phyloP scores from a whole-genome alignment of 1,284 basidiomycete species.

The Cutaneotrichosporon spelunceum region DNA sequence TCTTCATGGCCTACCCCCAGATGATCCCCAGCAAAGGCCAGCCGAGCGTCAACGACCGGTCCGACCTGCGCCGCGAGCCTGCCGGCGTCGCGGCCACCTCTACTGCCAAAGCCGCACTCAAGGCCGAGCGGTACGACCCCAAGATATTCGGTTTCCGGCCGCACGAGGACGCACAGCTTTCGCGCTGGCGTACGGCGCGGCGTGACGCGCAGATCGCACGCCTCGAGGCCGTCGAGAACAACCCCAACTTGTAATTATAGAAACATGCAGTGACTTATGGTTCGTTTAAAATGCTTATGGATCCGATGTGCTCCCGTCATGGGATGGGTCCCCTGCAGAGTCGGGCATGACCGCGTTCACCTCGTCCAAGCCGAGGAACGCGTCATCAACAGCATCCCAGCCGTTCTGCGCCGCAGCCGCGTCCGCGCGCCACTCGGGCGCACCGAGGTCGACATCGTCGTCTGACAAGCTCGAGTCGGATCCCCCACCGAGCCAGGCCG shows the following conservation, averaged over 20 bases:
- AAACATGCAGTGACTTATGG: constrained; percentile 21
- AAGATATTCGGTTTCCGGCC: constrained; percentile 93
- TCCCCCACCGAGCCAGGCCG: constrained; percentile 36
- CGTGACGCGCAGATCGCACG: constrained; percentile 64
- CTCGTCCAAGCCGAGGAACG: constrained; percentile 3
- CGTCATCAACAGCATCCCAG: constrained; percentile 2
- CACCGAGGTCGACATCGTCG: constrained; percentile 18
- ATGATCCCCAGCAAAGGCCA: constrained; percentile 79
- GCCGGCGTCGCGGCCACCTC: constrained; percentile 52
- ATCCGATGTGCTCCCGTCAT: neutral
- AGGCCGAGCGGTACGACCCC: constrained; percentile 83
- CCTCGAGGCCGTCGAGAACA: constrained; percentile 50
- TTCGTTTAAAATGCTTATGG: neutral
- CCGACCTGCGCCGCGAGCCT: constrained; percentile 44
- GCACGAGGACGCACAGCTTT: constrained; percentile 84
- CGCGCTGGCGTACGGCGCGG: constrained; percentile 87
- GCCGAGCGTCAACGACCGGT: constrained; percentile 46
- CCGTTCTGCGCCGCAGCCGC: neutral
- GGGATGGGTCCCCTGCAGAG: constrained; percentile 4
- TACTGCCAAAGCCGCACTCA: constrained; percentile 74
- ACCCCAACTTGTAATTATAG: constrained; percentile 26
- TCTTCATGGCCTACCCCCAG: constrained; percentile 90
- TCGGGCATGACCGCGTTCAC: neutral
- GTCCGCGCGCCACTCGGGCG: constrained; percentile 8
- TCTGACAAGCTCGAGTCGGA: constrained; percentile 11